Evolutionary conservation across 805 yeast genomes (phyloP).

Genomic region (Kluyveromyces lactis): DNA sequence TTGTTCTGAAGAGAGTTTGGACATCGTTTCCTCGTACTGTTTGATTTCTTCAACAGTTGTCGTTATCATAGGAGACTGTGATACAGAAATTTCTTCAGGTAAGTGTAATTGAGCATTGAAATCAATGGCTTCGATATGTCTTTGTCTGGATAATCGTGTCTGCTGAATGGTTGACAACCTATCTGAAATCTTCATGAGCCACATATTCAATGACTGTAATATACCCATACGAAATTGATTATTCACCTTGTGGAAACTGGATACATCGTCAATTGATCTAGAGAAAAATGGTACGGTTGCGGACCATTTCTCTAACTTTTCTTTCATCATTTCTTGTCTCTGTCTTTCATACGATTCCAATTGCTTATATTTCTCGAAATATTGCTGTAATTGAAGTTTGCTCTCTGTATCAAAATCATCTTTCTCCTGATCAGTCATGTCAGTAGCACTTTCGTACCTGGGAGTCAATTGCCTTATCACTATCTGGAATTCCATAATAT

Average conservation of each 20-base stretch:
- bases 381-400: conserved; percentile 41
- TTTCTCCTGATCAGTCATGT: conserved; percentile 36
- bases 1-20: conserved; percentile 41
- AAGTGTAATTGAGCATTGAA: conserved; percentile 15
- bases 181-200: conserved; percentile 36
- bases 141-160: conserved; percentile 37
- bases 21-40: conserved; percentile 29
- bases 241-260: conserved; percentile 32
- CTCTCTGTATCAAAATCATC: conserved; percentile 50
- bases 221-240: conserved; percentile 41
- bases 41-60: conserved; percentile 27
- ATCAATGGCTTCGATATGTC: conserved; percentile 29
- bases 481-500: conserved; percentile 22
- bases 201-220: conserved; percentile 38
- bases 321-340: conserved; percentile 28
- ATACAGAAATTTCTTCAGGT: conserved; percentile 24
- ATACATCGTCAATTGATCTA: conserved; percentile 21
- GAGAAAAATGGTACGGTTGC: conserved; percentile 14
- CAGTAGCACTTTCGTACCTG: conserved; percentile 19
- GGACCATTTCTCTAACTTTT: conserved; percentile 9
- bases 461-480: conserved; percentile 21
- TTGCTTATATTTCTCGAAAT: conserved; percentile 41
- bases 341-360: conserved; percentile 45
- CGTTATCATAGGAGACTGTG: conserved; percentile 18
- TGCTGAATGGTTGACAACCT: conserved; percentile 42